Conservation (phyloP, 371 early-diverging fungal species). For the Capillidium rhysosporum region DNA sequence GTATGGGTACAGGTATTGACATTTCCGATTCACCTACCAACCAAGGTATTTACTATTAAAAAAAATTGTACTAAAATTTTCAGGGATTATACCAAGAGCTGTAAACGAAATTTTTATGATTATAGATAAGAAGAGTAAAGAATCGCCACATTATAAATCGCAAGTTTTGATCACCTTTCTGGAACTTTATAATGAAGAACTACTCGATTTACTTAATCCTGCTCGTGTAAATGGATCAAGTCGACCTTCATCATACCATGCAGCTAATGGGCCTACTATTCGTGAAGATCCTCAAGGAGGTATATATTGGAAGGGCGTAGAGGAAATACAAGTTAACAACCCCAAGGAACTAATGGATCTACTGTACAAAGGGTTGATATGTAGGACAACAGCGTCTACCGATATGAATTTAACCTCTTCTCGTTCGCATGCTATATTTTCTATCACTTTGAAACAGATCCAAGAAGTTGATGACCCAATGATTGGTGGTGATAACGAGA, state of each 20-base stretch:
- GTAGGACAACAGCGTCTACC: conserved; percentile 88
- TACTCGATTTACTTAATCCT: conserved; percentile 54
- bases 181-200: conserved; percentile 96
- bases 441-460: conserved; percentile 30
- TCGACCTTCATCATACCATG: conserved; percentile 7
- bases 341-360: conserved; percentile 55
- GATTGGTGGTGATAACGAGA: conserved; percentile 2
- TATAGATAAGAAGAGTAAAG: conserved; percentile 12
- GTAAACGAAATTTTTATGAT: conserved; percentile 55
- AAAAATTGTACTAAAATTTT: not conserved
- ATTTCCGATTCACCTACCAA: conserved; percentile 7
- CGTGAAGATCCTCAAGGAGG: conserved; percentile 83
- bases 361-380: conserved; percentile 41
- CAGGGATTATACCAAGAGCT: conserved; percentile 63
- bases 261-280: conserved; percentile 20
- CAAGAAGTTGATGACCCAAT: conserved; percentile 25
- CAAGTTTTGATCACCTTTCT: conserved; percentile 55
- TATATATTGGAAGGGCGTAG: conserved; percentile 75
- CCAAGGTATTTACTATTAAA: conserved; percentile 5
- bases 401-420: conserved; percentile 94
- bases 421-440: conserved; percentile 96
- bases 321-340: conserved; percentile 48
- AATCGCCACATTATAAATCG: conserved; percentile 18
- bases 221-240: conserved; percentile 6
- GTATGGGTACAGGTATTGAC: conserved; percentile 53